Evolutionary conservation across 805 yeast species (phyloP), one percentile per base, ranked within the genome.

Genomic region (Candida wancherniae): DNA sequence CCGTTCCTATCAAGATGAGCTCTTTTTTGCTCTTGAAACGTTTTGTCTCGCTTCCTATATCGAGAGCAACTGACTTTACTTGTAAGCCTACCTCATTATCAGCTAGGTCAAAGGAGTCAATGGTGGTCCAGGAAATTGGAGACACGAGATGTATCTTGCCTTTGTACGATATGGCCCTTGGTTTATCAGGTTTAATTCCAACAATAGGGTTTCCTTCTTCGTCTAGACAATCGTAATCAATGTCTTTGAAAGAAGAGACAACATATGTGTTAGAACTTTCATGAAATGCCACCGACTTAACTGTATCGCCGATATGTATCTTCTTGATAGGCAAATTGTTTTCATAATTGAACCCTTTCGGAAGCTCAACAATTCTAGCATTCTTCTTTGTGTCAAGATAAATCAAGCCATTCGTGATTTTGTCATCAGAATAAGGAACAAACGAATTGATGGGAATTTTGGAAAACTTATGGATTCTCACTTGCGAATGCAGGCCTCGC

Each of bases 1-100:
- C 82, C 2, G 88, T 74, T 2, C 97, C 97, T n/a, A 81, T 64
- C 1, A 85, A 77, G 6, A 92, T 58, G 29, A 76, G 73, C 47
- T 84, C 92, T 39, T 77, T 74, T 39, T 69, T 73, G 29, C 69
- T 57, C 34, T 71, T 71, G 36, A 71, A 63, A 26, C 55, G 49
- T 38, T 52, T 71, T 49, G 41, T 63, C 6, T 59, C 48, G 9
- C 67, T 52, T 3, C 71, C 70, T 4, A 67, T 67, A 39, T 70
- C 72, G 29, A 75, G 53, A 14, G 60, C 57, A 61, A 78, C 70
- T 1, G 78, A 58, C 45, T 75, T 69, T n/a, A 80, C 58, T 16
- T 68, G 63, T 48, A 75, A 61, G 7, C 75, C 77, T 9, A 82
- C 65, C 34, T 86, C 86, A 51, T 83, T 77, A n/a, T 73, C 80